Base-by-base conservation (phyloP, 2,329 filamentous ascomycete species). In the Trichoderma breve region DNA sequence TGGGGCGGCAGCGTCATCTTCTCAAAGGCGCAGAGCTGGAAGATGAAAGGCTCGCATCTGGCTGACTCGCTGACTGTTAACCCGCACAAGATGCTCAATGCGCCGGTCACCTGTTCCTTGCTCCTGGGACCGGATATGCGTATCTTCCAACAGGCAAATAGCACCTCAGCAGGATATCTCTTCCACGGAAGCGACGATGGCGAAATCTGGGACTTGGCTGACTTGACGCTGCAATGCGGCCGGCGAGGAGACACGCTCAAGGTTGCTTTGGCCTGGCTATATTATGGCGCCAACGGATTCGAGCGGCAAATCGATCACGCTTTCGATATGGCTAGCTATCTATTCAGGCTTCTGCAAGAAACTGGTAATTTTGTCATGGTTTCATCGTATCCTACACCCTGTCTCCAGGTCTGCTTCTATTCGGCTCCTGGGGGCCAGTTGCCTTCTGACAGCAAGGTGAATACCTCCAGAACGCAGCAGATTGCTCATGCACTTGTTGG, bases 81-180 rank as follows among this genome's bases (percentile, higher is more conserved):
- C 81, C 95, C 96, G 71, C 96, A 99, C 84, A 98, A 98, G 84
- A 98, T 98, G 96, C 88, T 98, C 79, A 93, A 93, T 72, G 93
- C 94, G 3, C 95, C 96, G 0, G 84, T 97, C 53, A 97, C 95
- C 0, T 98, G 95, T 83, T 95, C 92, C 0, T 98, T 97, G 83
- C 87, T 99, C 5, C 87, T 99, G 14, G 91, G 89, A 0, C 87
- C 88, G 2, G 95, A 98, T 79, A 82, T 97, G 78, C 85, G 86
- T 71, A 83, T 91, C 28, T 97, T 98, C 80, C 92, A 96, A 80
- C 84, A 83, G 61, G 94, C 94, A 14, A 97, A 97, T 82, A 97
- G 93, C 3, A 87, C 97, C 3, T 91, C 91, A 0, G 96, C 95
- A 0, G 94, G 92, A 5, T 98, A 98, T 78, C 84, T 95, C 21